phyloP scores from a whole-genome alignment of 257 asterid species.

The Solanum commersonii region DNA sequence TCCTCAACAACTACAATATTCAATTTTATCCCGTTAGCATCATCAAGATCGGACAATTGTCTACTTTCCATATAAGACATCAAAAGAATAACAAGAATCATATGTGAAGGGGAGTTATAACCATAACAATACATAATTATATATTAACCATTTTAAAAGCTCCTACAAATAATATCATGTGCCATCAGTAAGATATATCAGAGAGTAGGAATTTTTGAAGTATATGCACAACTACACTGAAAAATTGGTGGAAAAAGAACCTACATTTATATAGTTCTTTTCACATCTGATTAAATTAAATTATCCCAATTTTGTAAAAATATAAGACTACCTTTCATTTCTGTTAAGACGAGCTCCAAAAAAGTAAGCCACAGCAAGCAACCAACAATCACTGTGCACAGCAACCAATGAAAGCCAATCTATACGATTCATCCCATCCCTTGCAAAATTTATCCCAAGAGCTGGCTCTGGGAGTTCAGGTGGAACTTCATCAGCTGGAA shows the following conservation, averaged over 20 bases:
- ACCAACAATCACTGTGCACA: constrained; percentile 72
- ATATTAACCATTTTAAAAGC: neutral
- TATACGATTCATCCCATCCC: constrained; percentile 68
- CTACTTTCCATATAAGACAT: neutral
- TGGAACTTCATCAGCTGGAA: constrained; percentile 47
- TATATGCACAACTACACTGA: neutral
- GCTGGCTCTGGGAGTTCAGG: constrained; percentile 82
- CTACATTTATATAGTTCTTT: neutral
- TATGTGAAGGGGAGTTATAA: neutral
- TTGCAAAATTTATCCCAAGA: constrained; percentile 82
- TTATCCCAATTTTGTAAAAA: neutral
- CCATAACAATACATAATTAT: neutral
- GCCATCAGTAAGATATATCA: neutral
- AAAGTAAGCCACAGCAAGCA: constrained; percentile 81
- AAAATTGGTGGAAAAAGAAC: neutral
- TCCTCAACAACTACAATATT: neutral
- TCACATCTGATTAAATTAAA: neutral
- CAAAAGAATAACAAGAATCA: neutral
- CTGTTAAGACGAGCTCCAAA: constrained; percentile 81
- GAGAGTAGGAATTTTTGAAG: neutral
- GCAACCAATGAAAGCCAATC: neutral
- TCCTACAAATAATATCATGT: neutral
- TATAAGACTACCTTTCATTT: constrained; percentile 48
- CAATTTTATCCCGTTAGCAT: neutral
- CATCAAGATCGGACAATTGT: neutral